These are phyloP conservation scores for Penicillium riverlandense DNA, from an alignment of 495 filamentous ascomycete species.

Conservation along the genomic window DNA sequence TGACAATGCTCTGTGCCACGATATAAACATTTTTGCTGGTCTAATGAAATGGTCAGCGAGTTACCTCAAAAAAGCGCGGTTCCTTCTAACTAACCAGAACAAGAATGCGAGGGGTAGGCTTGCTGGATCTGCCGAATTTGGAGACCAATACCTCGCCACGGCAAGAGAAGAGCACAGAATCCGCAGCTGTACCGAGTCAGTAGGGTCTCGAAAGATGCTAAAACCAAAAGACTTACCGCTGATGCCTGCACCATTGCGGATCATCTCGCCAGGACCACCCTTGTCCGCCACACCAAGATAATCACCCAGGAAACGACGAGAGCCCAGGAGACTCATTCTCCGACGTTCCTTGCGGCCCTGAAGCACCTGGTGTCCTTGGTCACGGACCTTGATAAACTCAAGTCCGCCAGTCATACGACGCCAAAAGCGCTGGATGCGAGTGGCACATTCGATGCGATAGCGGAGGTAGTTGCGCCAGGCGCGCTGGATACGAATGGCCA, in stretches of 20 bases:
- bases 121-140: conserved; percentile 94
- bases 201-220: background rate
- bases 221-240: conserved; percentile 27
- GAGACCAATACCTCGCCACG: conserved; percentile 80
- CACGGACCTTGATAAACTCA: conserved; percentile 79
- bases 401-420: conserved; percentile 80
- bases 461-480: conserved; percentile 95
- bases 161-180: conserved; percentile 80
- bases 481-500: conserved; percentile 95
- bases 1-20: conserved; percentile 73
- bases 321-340: conserved; percentile 83
- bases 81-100: conserved; percentile 51
- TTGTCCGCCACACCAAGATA: conserved; percentile 82
- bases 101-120: conserved; percentile 76
- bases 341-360: conserved; percentile 83
- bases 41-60: conserved; percentile 19
- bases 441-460: conserved; percentile 87
- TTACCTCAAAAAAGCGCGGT: background rate
- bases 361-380: conserved; percentile 81
- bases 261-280: conserved; percentile 73
- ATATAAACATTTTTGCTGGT: conserved; percentile 83
- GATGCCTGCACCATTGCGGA: conserved; percentile 64
- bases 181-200: conserved; percentile 39
- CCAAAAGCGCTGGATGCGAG: conserved; percentile 92
- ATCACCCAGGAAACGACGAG: conserved; percentile 87